Evolutionary conservation across 2,329 filamentous ascomycete genomes (phyloP).

Genomic region (Fusarium sp.): DNA sequence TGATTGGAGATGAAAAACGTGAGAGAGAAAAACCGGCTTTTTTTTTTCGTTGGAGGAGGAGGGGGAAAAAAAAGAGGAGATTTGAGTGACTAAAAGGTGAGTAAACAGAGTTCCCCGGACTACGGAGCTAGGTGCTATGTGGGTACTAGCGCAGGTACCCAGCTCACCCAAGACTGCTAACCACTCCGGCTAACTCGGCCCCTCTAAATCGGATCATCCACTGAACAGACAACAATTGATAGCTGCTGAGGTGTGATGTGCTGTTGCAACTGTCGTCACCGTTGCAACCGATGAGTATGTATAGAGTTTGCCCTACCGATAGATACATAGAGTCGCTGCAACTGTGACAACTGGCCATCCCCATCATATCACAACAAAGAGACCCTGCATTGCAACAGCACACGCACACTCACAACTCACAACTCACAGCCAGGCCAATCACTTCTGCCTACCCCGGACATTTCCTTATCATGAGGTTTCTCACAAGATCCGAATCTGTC

Average conservation of each 20-base stretch:
- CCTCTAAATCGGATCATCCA: conserved; percentile 5
- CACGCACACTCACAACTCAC: not conserved
- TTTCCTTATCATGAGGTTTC: conserved; percentile 22
- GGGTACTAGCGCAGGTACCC: conserved; percentile 16
- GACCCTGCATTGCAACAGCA: not conserved
- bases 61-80: not conserved
- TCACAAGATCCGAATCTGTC: conserved; percentile 26
- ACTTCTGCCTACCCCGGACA: conserved; percentile 2
- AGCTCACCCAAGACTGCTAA: not conserved
- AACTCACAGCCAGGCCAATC: not conserved
- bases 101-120: not conserved
- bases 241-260: not conserved
- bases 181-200: conserved; percentile 16
- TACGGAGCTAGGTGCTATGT: not conserved
- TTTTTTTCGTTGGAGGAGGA: not conserved
- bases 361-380: not conserved
- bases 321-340: not conserved
- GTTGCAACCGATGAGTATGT: not conserved
- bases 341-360: not conserved
- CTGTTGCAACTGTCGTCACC: not conserved
- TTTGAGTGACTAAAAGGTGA: not conserved
- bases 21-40: not conserved
- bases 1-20: conserved; percentile 2
- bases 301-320: not conserved
- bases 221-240: not conserved